These are phyloP conservation scores for Pseudohalonectria lignicola DNA, from an alignment of 2,329 filamentous ascomycete genomes.

Conservation along the genomic window DNA sequence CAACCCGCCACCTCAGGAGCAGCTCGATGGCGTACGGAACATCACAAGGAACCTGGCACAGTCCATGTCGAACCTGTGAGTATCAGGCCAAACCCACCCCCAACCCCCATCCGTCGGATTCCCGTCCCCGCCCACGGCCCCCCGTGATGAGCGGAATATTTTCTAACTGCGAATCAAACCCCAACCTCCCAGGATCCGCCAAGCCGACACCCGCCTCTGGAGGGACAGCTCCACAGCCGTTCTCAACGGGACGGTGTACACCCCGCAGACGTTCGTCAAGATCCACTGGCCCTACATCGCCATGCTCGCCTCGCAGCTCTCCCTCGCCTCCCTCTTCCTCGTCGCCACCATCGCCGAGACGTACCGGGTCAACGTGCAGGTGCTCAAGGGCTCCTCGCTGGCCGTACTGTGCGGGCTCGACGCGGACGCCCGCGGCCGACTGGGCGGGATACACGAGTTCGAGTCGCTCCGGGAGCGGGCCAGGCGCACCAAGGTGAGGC, in stretches of 20 bases:
- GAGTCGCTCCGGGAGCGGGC: constrained; percentile 5
- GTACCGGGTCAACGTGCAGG: constrained; percentile 5
- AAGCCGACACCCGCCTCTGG: constrained; percentile 1
- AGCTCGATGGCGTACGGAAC: constrained; percentile 6
- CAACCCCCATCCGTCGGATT: no score
- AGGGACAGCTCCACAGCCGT: neutral
- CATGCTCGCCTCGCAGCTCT: constrained; percentile 8
- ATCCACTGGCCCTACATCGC: constrained; percentile 10
- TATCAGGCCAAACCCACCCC: no score
- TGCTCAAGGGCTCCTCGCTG: constrained; percentile 10
- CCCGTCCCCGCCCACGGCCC: no score
- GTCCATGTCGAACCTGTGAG: constrained; percentile 8
- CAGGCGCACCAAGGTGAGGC: constrained; percentile 4
- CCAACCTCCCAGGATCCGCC: neutral
- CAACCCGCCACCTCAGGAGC: constrained; percentile 4
- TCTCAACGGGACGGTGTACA: constrained; percentile 8
- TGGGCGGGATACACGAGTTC: constrained; percentile 7
- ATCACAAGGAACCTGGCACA: constrained; percentile 7
- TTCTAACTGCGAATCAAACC: no score
- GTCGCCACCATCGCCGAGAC: constrained; percentile 5
- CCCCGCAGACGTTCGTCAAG: constrained; percentile 8
- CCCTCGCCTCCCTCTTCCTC: constrained; percentile 7
- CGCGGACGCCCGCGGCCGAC: constrained; percentile 1
- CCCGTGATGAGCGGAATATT: no score
- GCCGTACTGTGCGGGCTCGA: constrained; percentile 8